Evolutionary conservation across 345 rosid species (phyloP).

Genomic region (Streptanthus diversifolius): DNA sequence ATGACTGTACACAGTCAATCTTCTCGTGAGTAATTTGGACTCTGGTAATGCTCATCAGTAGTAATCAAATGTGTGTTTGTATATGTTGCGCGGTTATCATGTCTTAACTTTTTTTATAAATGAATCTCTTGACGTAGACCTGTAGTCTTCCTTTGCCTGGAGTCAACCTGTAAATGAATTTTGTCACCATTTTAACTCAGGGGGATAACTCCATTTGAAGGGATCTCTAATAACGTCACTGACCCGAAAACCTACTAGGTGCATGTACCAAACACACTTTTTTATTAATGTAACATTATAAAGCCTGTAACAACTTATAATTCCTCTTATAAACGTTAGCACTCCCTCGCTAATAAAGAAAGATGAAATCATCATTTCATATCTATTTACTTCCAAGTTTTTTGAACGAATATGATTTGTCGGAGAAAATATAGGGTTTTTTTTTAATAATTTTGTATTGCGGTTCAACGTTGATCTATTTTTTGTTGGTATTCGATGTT

Average conservation of each 20-base stretch:
- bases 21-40: background rate
- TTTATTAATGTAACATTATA: background rate
- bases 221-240: background rate
- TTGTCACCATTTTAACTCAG: background rate
- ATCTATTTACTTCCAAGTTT: background rate
- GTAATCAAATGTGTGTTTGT: background rate
- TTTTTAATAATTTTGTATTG: background rate
- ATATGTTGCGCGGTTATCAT: background rate
- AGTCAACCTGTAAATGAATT: background rate
- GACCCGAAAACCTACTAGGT: too few species aligned
- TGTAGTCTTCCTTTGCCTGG: background rate
- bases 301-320: background rate
- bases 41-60: background rate
- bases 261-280: background rate
- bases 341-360: background rate
- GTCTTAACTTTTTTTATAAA: too few species aligned
- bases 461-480: background rate
- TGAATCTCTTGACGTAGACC: background rate
- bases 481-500: background rate
- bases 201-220: background rate
- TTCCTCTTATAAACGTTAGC: background rate
- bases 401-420: conserved; percentile 1
- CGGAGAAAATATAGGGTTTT: background rate
- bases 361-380: background rate
- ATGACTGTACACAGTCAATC: background rate